Conservation (phyloP, 2,329 filamentous ascomycete species). For the Teratosphaeriaceae sp. region DNA sequence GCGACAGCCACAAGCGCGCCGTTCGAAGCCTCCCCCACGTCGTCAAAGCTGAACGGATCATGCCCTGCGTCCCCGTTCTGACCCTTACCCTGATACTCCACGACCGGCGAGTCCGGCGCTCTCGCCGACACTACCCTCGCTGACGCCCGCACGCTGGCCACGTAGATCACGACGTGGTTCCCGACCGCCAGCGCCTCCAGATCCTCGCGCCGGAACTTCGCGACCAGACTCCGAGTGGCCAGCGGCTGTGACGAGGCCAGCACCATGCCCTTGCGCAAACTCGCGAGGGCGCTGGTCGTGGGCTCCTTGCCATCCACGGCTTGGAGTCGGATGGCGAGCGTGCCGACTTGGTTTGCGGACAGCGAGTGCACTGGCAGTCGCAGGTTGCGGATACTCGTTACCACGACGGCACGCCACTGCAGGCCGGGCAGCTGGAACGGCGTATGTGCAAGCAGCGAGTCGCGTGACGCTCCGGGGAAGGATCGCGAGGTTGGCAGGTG, state of each 20-base stretch:
- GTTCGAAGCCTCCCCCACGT: slow-evolving; percentile 14
- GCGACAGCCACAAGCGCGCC: slow-evolving; percentile 1
- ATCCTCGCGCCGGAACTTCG: slow-evolving; percentile 60
- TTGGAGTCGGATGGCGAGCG: slow-evolving; percentile 65
- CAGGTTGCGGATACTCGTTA: slow-evolving; percentile 83
- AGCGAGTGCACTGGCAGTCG: slow-evolving; percentile 73
- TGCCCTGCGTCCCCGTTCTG: slow-evolving; percentile 14
- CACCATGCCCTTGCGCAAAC: slow-evolving; percentile 74
- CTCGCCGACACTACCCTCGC: slow-evolving; percentile 58
- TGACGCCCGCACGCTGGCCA: slow-evolving; percentile 77
- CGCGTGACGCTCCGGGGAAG: slow-evolving; percentile 40
- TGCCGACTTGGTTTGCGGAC: slow-evolving; percentile 77
- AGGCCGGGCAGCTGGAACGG: slow-evolving; percentile 31
- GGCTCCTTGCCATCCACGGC: slow-evolving; percentile 18
- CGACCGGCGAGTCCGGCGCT: slow-evolving; percentile 21
- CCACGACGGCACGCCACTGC: slow-evolving; percentile 73
- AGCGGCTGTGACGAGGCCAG: slow-evolving; percentile 57
- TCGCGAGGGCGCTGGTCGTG: slow-evolving; percentile 25
- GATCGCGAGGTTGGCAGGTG: slow-evolving; percentile 38
- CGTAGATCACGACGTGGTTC: slow-evolving; percentile 71
- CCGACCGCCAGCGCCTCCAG: slow-evolving; percentile 59
- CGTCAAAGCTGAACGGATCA: slow-evolving; percentile 21
- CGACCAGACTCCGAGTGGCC: slow-evolving; percentile 45
- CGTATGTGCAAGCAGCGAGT: slow-evolving; percentile 17
- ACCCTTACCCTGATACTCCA: not conserved